These are phyloP conservation scores for Monilinia polystroma DNA, from an alignment of 2,329 filamentous ascomycete species.

Conservation along the genomic window DNA sequence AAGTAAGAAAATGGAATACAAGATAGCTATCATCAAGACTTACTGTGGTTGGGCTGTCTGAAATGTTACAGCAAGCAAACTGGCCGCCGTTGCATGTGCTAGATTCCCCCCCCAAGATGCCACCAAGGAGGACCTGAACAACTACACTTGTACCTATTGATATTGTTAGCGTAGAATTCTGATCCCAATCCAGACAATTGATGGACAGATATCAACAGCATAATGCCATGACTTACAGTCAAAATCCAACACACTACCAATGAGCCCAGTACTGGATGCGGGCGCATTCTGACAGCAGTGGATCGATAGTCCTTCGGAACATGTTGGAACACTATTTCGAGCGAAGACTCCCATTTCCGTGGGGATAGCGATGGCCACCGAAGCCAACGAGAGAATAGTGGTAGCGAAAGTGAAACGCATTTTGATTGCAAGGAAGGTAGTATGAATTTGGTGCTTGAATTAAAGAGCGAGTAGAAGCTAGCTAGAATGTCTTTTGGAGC, in stretches of 20 bases:
- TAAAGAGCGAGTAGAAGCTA: not conserved
- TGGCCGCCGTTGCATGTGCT: not conserved
- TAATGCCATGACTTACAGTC: not conserved
- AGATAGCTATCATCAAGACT: not conserved
- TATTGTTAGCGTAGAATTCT: not conserved
- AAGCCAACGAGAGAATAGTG: conserved; percentile 31
- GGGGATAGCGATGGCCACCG: conserved; percentile 31
- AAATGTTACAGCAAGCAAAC: not conserved
- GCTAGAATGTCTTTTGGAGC: not conserved
- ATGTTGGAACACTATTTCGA: conserved; percentile 22
- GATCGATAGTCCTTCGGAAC: conserved; percentile 12
- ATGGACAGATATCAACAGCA: not conserved
- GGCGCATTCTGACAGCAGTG: conserved; percentile 23
- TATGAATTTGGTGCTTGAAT: conserved; percentile 7
- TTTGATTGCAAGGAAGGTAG: conserved; percentile 24
- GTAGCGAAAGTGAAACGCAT: conserved; percentile 35
- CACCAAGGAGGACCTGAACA: not conserved
- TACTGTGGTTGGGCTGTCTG: not conserved
- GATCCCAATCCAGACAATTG: not conserved
- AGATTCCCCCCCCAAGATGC: not conserved
- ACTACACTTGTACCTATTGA: not conserved
- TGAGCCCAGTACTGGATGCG: not conserved
- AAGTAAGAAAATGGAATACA: conserved; percentile 10
- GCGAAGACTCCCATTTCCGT: conserved; percentile 10
- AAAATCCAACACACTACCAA: not conserved